Evolutionary conservation across 208 protist genomes (phyloP).

Genomic region (Porcisia hertigi): DNA sequence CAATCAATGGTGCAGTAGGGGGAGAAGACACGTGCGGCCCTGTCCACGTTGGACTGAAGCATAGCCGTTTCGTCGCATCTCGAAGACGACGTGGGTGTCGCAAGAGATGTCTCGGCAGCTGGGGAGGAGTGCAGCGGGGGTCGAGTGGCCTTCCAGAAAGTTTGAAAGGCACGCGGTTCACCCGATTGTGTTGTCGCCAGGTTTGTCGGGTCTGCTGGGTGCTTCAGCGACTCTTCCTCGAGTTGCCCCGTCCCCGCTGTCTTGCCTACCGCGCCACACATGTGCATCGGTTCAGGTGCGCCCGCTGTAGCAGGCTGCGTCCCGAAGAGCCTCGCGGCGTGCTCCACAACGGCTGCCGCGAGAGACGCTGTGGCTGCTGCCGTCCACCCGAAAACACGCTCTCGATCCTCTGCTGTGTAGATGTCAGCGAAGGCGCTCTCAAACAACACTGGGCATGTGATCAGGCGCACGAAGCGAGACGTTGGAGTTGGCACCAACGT

Average conservation of each 20-base stretch:
- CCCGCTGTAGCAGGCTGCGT: not conserved
- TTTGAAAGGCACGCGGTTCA: constrained; percentile 15
- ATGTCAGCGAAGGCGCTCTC: constrained; percentile 28
- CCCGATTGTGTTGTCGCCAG: not conserved
- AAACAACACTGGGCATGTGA: constrained; percentile 31
- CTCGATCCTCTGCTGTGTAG: constrained; percentile 6
- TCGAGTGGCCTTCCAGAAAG: constrained; percentile 22
- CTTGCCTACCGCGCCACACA: not conserved
- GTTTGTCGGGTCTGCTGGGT: not conserved
- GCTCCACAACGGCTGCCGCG: constrained; percentile 6
- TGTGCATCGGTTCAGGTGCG: not conserved
- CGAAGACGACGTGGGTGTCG: not conserved
- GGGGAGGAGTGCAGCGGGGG: not conserved
- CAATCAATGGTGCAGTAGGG: constrained; percentile 28
- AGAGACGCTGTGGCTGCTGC: constrained; percentile 1
- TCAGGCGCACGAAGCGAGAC: constrained; percentile 1
- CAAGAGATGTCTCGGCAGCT: not conserved
- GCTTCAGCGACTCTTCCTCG: not conserved
- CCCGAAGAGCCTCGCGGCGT: constrained; percentile 13
- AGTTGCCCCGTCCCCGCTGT: not conserved
- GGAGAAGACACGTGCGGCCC: constrained; percentile 17
- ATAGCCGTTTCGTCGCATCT: not conserved
- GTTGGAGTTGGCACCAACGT: not conserved
- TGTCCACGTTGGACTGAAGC: constrained; percentile 12
- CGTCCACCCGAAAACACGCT: not conserved